Evolutionary conservation across 2,329 filamentous ascomycete genomes (phyloP).

Genomic region (Coniochaeta hoffmannii): DNA sequence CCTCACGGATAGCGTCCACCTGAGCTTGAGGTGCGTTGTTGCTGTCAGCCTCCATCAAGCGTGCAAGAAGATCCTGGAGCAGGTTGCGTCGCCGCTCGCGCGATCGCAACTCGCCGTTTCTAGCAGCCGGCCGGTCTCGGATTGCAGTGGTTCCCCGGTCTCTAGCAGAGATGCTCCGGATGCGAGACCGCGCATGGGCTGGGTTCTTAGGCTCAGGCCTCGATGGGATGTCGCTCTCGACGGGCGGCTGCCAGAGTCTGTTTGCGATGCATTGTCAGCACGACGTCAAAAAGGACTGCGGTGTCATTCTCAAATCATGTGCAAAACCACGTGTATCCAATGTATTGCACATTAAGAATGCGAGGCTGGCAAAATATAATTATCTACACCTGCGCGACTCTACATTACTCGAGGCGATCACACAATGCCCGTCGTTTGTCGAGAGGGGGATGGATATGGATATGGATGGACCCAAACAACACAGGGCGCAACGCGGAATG

Average conservation of each 20-base stretch:
- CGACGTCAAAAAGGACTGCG: not conserved
- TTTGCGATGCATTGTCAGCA: slow-evolving; percentile 6
- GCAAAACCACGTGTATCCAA: too few relatives aligned
- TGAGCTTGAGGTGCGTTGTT: not conserved
- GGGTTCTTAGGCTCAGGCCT: slow-evolving; percentile 17
- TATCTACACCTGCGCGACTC: not conserved
- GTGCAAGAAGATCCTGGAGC: not conserved
- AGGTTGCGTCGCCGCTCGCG: not conserved
- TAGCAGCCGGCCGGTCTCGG: not conserved
- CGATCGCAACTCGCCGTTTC: not conserved
- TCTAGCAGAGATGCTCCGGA: slow-evolving; percentile 9
- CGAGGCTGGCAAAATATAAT: too few relatives aligned
- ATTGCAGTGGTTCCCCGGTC: not conserved
- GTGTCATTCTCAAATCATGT: not conserved
- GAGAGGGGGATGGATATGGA: too few relatives aligned
- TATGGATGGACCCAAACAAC: not conserved
- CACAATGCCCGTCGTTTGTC: too few relatives aligned
- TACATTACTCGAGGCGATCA: not conserved
- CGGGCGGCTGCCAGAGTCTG: slow-evolving; percentile 23
- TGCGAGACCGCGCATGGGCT: slow-evolving; percentile 18
- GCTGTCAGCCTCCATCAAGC: not conserved
- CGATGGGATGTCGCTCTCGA: slow-evolving; percentile 21
- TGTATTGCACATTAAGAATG: too few relatives aligned
- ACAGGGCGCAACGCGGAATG: not conserved
- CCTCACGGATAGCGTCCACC: too few relatives aligned